A percentile compares a stretch with the other conserved stretches of the same genome.
phyloP scores from a whole-genome alignment of 2,329 filamentous ascomycete species.

The Penicillium sp. region DNA sequence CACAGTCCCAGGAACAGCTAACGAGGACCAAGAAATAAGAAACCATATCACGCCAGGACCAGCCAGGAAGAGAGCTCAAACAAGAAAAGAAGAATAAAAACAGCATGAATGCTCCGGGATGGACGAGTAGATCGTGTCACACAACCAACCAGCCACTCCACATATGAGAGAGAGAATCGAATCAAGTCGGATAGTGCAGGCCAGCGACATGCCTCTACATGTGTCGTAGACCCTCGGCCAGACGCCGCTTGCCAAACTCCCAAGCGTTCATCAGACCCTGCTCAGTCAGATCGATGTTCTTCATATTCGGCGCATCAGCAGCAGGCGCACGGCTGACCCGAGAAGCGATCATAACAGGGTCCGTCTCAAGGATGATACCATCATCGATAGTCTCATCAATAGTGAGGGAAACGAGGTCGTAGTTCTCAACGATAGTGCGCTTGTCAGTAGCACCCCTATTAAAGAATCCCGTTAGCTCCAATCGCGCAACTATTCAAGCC shows the following conservation, averaged over 20 bases:
- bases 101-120: constrained; percentile 28
- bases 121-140: constrained; percentile 28
- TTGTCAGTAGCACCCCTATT: constrained; percentile 92
- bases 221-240: constrained; percentile 85
- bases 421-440: constrained; percentile 97
- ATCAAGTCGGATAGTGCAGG: neutral
- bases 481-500: neutral
- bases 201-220: constrained; percentile 35
- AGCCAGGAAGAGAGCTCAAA: constrained; percentile 39
- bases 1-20: constrained; percentile 19
- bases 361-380: constrained; percentile 95
- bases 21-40: constrained; percentile 28
- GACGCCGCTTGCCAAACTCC: constrained; percentile 89
- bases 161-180: neutral
- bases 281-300: constrained; percentile 93
- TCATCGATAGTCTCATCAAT: constrained; percentile 96
- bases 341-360: constrained; percentile 91
- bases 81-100: constrained; percentile 19
- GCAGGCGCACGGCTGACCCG: constrained; percentile 90
- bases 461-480: constrained; percentile 26
- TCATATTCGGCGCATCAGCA: constrained; percentile 84
- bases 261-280: constrained; percentile 93
- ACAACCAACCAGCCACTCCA: constrained; percentile 22
- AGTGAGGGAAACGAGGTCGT: constrained; percentile 90
- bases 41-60: constrained; percentile 45